Percentiles rank a stretch among this genome's conserved stretches.
Evolutionary conservation across 2,329 filamentous ascomycete species (phyloP).

Genomic region (Xylariaceae sp.): DNA sequence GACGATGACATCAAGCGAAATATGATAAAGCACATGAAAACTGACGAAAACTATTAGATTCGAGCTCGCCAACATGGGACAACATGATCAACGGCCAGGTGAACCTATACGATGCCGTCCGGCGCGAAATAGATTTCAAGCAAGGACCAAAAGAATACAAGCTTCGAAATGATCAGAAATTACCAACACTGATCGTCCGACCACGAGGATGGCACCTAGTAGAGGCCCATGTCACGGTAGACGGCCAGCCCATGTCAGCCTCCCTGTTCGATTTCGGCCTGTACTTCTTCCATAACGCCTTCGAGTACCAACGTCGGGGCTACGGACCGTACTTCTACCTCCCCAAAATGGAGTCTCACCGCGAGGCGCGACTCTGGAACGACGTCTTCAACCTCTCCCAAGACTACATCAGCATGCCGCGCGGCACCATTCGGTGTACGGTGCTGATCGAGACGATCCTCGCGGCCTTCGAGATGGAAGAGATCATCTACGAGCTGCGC

Average conservation of each 20-base stretch:
- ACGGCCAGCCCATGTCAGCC: slow-evolving; percentile 90
- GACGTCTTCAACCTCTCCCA: slow-evolving; percentile 95
- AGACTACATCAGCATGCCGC: slow-evolving; percentile 82
- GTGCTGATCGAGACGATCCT: slow-evolving; percentile 97
- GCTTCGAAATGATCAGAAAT: slow-evolving; percentile 79
- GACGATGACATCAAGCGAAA: not conserved
- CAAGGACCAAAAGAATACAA: slow-evolving; percentile 95
- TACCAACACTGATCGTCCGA: slow-evolving; percentile 86
- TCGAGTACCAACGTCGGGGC: slow-evolving; percentile 77
- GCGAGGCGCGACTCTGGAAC: slow-evolving; percentile 96
- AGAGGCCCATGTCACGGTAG: slow-evolving; percentile 95
- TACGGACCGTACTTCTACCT: slow-evolving; percentile 96
- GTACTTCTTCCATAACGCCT: slow-evolving; percentile 98
- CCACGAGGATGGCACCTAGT: slow-evolving; percentile 97
- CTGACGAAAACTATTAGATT: slow-evolving; percentile 53
- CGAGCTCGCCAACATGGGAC: slow-evolving; percentile 93
- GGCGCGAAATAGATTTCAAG: slow-evolving; percentile 93
- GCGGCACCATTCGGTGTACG: slow-evolving; percentile 90
- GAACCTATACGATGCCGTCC: slow-evolving; percentile 94
- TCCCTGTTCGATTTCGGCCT: slow-evolving; percentile 95
- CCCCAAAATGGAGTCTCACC: slow-evolving; percentile 96
- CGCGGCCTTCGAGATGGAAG: slow-evolving; percentile 98
- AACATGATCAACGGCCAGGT: slow-evolving; percentile 99
- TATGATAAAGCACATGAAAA: not conserved
- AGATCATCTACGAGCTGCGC: slow-evolving; percentile 98